Conservation (phyloP, 306 rosid genomes). For the Quercus variabilis region DNA sequence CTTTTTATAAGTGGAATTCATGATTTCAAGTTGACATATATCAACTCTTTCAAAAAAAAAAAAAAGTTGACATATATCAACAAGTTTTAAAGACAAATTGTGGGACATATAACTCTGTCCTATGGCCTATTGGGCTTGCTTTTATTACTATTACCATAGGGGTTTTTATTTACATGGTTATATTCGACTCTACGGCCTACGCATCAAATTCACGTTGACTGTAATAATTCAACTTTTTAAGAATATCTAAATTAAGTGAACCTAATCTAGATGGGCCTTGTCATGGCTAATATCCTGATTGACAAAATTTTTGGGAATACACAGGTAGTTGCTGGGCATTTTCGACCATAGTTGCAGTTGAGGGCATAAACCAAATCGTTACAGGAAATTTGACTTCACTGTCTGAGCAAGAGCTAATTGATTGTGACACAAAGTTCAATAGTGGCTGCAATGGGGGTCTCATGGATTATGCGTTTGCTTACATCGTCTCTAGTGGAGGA, state of each 20-base stretch:
- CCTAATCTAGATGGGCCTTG: no score
- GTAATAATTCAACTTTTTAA: neutral
- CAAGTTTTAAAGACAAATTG: no score
- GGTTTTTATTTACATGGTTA: no score
- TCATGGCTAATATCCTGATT: neutral
- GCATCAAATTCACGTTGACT: neutral
- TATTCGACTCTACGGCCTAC: no score
- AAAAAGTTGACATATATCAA: no score
- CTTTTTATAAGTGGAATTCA: no score
- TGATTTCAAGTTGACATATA: no score
- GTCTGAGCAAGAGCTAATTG: slow-evolving; percentile 66
- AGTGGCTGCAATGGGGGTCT: slow-evolving; percentile 76
- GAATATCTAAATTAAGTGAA: no score
- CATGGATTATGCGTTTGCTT: slow-evolving; percentile 69
- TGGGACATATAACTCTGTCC: no score
- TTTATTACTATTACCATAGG: no score
- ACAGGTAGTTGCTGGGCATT: slow-evolving; percentile 84
- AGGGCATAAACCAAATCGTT: slow-evolving; percentile 64
- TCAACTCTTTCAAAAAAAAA: no score
- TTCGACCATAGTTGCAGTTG: slow-evolving; percentile 63
- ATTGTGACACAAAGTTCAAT: slow-evolving; percentile 60
- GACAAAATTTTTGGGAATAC: neutral
- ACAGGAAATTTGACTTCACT: slow-evolving; percentile 55
- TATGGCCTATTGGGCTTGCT: no score
- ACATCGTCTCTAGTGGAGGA: slow-evolving; percentile 48